A percentile compares a stretch with the other conserved stretches of the same genome.
These are phyloP conservation scores for Geosiphon pyriformis DNA, from an alignment of 192 early-diverging fungal species.

Conservation along the genomic window DNA sequence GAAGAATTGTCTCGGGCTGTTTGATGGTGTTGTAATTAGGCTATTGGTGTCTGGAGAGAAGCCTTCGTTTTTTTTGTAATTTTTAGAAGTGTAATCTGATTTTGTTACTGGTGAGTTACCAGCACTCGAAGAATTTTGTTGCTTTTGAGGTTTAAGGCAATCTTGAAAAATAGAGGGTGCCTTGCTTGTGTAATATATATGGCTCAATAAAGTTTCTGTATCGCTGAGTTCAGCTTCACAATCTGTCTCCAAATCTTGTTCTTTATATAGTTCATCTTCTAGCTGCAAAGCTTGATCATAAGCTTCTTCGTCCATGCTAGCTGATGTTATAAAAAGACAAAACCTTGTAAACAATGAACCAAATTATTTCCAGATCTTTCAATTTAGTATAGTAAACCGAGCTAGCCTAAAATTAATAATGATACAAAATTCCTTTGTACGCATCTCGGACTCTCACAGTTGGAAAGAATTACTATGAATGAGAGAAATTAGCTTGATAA, in stretches of 20 bases:
- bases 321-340: no score
- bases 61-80: no score
- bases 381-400: no score
- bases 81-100: background rate
- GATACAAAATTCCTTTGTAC: no score
- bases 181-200: background rate
- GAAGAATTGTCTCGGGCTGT: background rate
- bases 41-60: background rate
- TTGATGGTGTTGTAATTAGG: no score
- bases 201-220: background rate
- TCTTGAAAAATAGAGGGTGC: background rate
- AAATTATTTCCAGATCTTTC: no score
- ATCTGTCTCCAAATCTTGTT: background rate
- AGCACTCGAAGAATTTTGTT: background rate
- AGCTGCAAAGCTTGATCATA: background rate
- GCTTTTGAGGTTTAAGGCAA: background rate
- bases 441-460: no score
- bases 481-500: no score
- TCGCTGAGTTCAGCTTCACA: background rate
- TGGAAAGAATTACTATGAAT: no score
- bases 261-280: background rate
- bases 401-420: no score
- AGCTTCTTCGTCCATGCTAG: background rate
- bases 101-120: background rate
- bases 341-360: no score